A percentile compares a stretch with the other conserved stretches of the same genome.
Evolutionary conservation across 306 rosid genomes (phyloP).

Genomic region (Fragaria nilgerrensis): DNA sequence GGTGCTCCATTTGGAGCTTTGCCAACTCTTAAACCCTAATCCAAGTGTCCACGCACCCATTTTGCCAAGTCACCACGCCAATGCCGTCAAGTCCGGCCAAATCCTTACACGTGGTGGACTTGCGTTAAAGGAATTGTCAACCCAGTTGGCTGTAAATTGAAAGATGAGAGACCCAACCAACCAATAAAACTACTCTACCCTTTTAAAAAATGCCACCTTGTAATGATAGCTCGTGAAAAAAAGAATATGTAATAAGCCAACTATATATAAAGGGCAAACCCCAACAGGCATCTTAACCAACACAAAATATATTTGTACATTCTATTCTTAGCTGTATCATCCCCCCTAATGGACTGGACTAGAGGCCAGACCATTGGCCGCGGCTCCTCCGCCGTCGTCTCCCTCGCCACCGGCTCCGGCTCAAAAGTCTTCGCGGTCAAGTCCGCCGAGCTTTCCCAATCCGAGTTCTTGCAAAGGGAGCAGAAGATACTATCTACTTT

Average conservation of each 20-base stretch:
- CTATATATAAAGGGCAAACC: slow-evolving; percentile 3
- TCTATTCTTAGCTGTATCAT: slow-evolving; percentile 7
- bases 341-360: slow-evolving; percentile 62
- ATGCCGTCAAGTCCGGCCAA: slow-evolving; percentile 31
- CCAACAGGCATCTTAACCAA: slow-evolving; percentile 7
- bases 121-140: slow-evolving; percentile 43
- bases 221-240: background rate
- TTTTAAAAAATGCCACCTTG: slow-evolving; percentile 20
- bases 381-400: slow-evolving; percentile 82
- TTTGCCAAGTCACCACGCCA: slow-evolving; percentile 21
- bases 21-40: slow-evolving; percentile 16
- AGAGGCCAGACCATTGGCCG: slow-evolving; percentile 69
- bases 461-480: slow-evolving; percentile 55
- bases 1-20: background rate
- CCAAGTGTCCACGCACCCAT: slow-evolving; percentile 34
- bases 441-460: slow-evolving; percentile 53
- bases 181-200: slow-evolving; percentile 34
- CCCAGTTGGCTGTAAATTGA: slow-evolving; percentile 24
- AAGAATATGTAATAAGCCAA: background rate
- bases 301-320: background rate
- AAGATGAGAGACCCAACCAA: slow-evolving; percentile 52
- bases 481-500: slow-evolving; percentile 57
- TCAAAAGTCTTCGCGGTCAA: slow-evolving; percentile 58
- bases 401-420: slow-evolving; percentile 38
- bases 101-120: slow-evolving; percentile 46